Evolutionary conservation across 306 rosid genomes (phyloP).

Genomic region (Gillenia trifoliata): DNA sequence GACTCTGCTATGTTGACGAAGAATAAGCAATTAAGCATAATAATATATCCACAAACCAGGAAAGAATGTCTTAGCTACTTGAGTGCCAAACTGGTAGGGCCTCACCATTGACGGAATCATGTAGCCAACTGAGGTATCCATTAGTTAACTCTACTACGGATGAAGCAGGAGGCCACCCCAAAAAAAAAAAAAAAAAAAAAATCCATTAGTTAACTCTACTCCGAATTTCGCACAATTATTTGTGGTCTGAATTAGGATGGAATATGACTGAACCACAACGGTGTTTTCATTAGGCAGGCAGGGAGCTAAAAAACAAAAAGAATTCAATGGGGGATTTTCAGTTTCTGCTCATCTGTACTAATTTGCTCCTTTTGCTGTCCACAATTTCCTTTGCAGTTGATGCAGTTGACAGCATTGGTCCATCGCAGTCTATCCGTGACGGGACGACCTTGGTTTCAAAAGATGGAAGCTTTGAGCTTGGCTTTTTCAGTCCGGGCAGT

Average conservation of each 20-base stretch:
- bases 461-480: slow-evolving; percentile 38
- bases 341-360: neutral
- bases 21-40: too few species aligned
- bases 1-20: too few species aligned
- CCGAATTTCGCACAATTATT: neutral
- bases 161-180: too few species aligned
- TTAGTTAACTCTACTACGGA: too few species aligned
- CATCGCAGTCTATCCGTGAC: slow-evolving; percentile 33
- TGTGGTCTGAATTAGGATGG: neutral
- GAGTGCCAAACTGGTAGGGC: too few species aligned
- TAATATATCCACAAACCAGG: too few species aligned
- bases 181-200: too few species aligned
- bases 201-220: too few species aligned
- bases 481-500: slow-evolving; percentile 53
- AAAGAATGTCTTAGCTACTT: too few species aligned
- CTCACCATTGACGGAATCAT: too few species aligned
- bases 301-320: neutral
- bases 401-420: slow-evolving; percentile 28
- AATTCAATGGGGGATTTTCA: slow-evolving; percentile 1
- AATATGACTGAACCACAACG: neutral
- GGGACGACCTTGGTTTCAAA: slow-evolving; percentile 34
- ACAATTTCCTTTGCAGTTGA: slow-evolving; percentile 23
- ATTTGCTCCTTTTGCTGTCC: slow-evolving; percentile 4
- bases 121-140: too few species aligned
- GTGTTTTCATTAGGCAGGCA: neutral